Evolutionary conservation across 2,329 filamentous ascomycete genomes (phyloP), one percentile per base, ranked within the genome.

Genomic region (Penicillium aurantiogriseum): DNA sequence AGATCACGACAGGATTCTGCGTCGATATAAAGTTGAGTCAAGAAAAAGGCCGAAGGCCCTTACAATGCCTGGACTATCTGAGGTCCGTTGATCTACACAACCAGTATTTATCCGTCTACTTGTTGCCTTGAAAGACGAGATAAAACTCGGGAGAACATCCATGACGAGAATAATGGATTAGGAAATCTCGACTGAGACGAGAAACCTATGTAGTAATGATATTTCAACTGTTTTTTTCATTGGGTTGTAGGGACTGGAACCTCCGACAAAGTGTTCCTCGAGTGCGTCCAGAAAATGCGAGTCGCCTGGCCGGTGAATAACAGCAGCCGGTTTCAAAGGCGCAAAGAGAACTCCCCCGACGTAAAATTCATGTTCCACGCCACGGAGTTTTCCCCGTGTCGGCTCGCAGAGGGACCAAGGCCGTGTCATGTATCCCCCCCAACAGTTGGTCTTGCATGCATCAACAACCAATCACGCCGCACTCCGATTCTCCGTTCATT

Each of bases 181-280:
- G 46, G 43, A 48, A 36, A 57, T 47, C 51, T 55, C 56, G 51
- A 49, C 10, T 44, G 43, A 51, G 21, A 51, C 25, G 58, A 59
- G 57, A 64, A 61, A 54, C 44, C 47, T 51, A 36, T 35, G 45
- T 35, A 59, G 53, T 57, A 67, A 64, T 60, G 62, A 64, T 66
- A 60, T 74, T 72, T 74, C 69, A 72, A 73, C 70, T 74, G 69
- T 73, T 73, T 74, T 74, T 73, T 72, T 69, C 57, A 68, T 74
- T 72, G 64, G 63, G 62, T 60, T 71, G 67, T 73, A 69, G 60
- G 66, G 64, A 64, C 64, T 54, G 61, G 63, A 67, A 66, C 68
- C 70, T 61, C 68, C 68, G 69, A 69, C 67, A 65, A 70, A 65
- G 63, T 46, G 45, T 57, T 66, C 64, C 55, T 58, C 62, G 57